Base-by-base conservation (phyloP, 257 asterid species). In the Solanum pennellii region DNA sequence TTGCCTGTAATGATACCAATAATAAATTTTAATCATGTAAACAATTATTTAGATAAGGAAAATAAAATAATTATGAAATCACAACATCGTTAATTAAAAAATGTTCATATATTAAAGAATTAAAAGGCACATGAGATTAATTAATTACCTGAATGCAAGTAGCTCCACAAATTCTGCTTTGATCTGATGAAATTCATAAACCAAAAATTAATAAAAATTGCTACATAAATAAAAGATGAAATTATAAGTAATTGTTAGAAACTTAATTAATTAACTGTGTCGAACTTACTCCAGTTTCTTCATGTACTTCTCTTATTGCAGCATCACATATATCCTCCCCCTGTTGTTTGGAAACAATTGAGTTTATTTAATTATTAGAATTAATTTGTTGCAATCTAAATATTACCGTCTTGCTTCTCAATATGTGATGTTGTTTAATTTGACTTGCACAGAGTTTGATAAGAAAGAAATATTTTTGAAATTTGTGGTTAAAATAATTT, bases 291-390 rank as follows among this genome's bases (percentile, higher is more conserved):
- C 98, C 99, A 29, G 98, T 92, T 93, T 96, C 99, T 93, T 96
- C 99, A 92, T 94, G 95, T 74, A 96, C 98, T 92, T 96, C 99
- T 90, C 99, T 92, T 14, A 95, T 94, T 31, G 98, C 98, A 82
- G 98, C 98, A 93, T 91, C 95, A 65, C 96, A 93, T 84, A 96
- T 92, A 90, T 96, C 96, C 91, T 96, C 98, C 68, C 98, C 98
- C 98, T 96, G 37, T 27, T 12, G 25, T 83, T 42, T 16, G 37
- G 15, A 83, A 37, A 21, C 14, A 80, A 23, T 41, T 13, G 13
- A 10, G 15, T 29, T 29, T 3, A 25, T 31, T 20, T 16, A 29
- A 14, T 25, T n/a, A 82, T 49, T 47, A 47, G 18, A 47, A 52
- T 82, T 15, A 23, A 60, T 66, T 82, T 27, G 45, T 29, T 82